Percentiles rank a stretch among this genome's conserved stretches.
phyloP scores from a whole-genome alignment of 2,329 filamentous ascomycete species.

The Ophiostoma sp. region DNA sequence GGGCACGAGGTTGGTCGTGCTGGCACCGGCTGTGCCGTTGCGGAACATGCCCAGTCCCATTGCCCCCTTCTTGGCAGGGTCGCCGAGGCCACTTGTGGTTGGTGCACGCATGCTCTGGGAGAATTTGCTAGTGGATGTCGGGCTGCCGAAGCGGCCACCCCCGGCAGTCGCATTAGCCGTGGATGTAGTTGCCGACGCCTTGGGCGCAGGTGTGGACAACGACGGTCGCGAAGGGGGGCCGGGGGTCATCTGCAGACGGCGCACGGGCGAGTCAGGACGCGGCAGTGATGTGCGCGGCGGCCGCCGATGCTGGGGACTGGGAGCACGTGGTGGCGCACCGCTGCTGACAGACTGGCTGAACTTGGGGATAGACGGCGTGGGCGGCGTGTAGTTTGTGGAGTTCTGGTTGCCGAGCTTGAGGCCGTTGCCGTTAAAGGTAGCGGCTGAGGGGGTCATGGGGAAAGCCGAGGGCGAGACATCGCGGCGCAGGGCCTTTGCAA shows the following conservation, averaged over 20 bases:
- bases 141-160: conserved; percentile 55
- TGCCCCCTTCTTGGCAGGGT: conserved; percentile 50
- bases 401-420: conserved; percentile 52
- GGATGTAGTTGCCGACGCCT: conserved; percentile 26
- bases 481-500: conserved; percentile 70
- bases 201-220: conserved; percentile 48
- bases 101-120: conserved; percentile 53
- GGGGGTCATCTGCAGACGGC: conserved; percentile 60
- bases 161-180: background rate
- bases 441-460: conserved; percentile 64
- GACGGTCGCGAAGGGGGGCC: conserved; percentile 52
- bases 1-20: conserved; percentile 28
- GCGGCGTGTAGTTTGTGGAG: conserved; percentile 56
- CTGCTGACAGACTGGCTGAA: conserved; percentile 73
- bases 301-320: conserved; percentile 65
- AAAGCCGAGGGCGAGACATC: conserved; percentile 50
- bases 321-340: conserved; percentile 60
- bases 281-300: conserved; percentile 69
- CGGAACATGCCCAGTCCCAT: conserved; percentile 15
- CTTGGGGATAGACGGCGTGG: conserved; percentile 62
- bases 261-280: conserved; percentile 79
- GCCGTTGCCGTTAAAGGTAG: conserved; percentile 44
- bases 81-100: conserved; percentile 47
- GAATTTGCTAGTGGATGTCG: conserved; percentile 55
- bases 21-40: background rate